Conservation (phyloP, 768 basidiomycete genomes). For the Paxillus involutus region DNA sequence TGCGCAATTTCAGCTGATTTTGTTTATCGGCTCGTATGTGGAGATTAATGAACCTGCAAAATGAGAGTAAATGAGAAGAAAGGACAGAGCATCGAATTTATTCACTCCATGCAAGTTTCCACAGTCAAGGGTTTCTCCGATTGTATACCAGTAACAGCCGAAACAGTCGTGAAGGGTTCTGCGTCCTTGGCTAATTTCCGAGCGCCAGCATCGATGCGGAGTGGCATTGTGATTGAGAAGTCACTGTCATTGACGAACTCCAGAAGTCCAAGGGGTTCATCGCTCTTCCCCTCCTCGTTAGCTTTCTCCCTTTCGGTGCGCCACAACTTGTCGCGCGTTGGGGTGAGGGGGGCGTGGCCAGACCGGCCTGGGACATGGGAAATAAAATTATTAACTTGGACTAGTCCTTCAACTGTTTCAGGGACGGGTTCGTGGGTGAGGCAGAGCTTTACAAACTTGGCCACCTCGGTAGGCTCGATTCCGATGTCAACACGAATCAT, state of each 20-base stretch:
- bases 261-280: conserved; percentile 10
- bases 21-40: conserved; percentile 1
- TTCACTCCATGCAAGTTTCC: conserved; percentile 9
- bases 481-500: conserved; percentile 14
- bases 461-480: conserved; percentile 10
- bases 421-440: conserved; percentile 3
- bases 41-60: conserved; percentile 2
- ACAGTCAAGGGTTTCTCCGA: conserved; percentile 13
- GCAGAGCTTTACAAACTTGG: conserved; percentile 4
- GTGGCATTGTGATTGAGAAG: conserved; percentile 9
- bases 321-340: conserved; percentile 10
- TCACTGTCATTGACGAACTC: conserved; percentile 20
- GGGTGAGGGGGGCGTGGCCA: conserved; percentile 9
- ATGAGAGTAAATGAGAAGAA: background rate
- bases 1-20: background rate
- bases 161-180: conserved; percentile 10
- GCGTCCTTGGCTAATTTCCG: conserved; percentile 1
- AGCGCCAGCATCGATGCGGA: background rate
- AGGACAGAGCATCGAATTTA: background rate
- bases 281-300: background rate
- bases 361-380: conserved; percentile 8
- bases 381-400: conserved; percentile 14
- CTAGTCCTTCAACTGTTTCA: conserved; percentile 12
- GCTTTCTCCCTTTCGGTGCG: background rate
- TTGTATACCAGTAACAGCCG: background rate